Percentiles rank a stretch among this genome's conserved stretches.
Conservation (phyloP, 306 rosid genomes). For the Cicer arietinum region DNA sequence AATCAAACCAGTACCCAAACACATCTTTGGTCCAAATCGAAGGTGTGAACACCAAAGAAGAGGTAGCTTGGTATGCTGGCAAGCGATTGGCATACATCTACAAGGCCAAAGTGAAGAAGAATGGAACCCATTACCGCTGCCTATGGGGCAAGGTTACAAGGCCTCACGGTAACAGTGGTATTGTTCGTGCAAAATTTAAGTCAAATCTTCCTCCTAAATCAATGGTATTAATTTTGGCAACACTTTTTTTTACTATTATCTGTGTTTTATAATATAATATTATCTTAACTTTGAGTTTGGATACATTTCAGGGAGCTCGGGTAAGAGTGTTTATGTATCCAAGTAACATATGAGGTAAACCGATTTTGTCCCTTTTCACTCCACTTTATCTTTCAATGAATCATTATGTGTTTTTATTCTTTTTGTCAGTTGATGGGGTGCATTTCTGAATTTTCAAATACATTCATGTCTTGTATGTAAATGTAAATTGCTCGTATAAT, state of each 20-base stretch:
- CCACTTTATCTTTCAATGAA: background rate
- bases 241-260: background rate
- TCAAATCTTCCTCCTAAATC: constrained; percentile 92
- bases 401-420: background rate
- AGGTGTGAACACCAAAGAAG: constrained; percentile 95
- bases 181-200: constrained; percentile 90
- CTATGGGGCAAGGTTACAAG: constrained; percentile 90
- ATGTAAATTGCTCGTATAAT: background rate
- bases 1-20: constrained; percentile 90
- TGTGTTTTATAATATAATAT: background rate
- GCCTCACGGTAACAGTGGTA: constrained; percentile 93
- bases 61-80: constrained; percentile 87
- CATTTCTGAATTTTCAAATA: background rate
- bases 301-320: constrained; percentile 67
- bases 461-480: background rate
- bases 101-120: constrained; percentile 93
- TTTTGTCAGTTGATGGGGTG: background rate
- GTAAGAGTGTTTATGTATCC: constrained; percentile 96
- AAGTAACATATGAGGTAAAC: constrained; percentile 80
- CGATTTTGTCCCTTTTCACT: background rate
- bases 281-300: constrained; percentile 27
- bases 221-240: constrained; percentile 57
- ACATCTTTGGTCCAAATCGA: constrained; percentile 84
- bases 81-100: constrained; percentile 89
- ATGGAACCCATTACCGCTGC: constrained; percentile 91